A percentile compares a stretch with the other conserved stretches of the same genome.
phyloP scores from a whole-genome alignment of 2,329 filamentous ascomycete genomes.

The Aspergillus bombycis region DNA sequence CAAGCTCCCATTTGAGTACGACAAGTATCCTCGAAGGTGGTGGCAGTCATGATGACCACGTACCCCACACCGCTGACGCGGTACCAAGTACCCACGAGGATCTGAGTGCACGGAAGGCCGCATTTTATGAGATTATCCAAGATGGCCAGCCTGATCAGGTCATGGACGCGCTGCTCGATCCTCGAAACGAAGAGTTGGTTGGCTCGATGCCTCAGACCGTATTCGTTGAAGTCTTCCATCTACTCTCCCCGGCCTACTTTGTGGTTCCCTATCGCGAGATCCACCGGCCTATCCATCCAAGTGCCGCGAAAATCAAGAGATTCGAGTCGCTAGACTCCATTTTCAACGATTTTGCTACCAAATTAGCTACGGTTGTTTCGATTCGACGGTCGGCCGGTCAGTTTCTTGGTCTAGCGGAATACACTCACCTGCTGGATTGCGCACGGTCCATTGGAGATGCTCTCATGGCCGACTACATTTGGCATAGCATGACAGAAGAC shows the following conservation, averaged over 20 bases:
- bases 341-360: constrained; percentile 43
- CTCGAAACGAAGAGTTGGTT: constrained; percentile 33
- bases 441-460: constrained; percentile 53
- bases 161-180: constrained; percentile 39
- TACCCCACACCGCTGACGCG: not conserved
- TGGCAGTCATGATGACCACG: not conserved
- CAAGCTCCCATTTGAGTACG: not conserved
- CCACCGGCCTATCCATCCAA: constrained; percentile 54
- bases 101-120: constrained; percentile 5
- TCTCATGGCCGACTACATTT: constrained; percentile 49
- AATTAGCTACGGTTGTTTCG: constrained; percentile 42
- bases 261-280: constrained; percentile 51
- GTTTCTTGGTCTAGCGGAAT: constrained; percentile 50
- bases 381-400: constrained; percentile 42
- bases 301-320: constrained; percentile 48
- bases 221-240: constrained; percentile 66
- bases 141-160: constrained; percentile 46
- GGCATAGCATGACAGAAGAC: constrained; percentile 48
- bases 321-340: constrained; percentile 41
- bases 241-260: constrained; percentile 62
- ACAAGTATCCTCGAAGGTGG: constrained; percentile 7
- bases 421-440: constrained; percentile 56
- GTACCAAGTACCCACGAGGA: not conserved
- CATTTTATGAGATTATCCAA: constrained; percentile 34
- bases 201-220: constrained; percentile 55